Conservation (phyloP, 169 alveolate species). For the Cryptosporidium meleagridis region DNA sequence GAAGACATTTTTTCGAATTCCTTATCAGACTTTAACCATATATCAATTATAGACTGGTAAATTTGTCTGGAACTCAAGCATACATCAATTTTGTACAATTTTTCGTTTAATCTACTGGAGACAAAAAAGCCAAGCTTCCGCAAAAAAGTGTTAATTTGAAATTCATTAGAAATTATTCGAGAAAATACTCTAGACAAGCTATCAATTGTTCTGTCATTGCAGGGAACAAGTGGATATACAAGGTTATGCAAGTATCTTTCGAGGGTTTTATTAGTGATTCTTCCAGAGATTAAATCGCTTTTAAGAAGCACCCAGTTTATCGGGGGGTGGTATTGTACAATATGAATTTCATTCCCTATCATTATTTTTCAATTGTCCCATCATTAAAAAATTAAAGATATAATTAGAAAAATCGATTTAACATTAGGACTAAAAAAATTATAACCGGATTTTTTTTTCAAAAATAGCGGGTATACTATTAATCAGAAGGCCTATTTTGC, state of each 20-base stretch:
- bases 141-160: not conserved
- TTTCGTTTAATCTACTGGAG: slow-evolving; percentile 14
- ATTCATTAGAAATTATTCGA: slow-evolving; percentile 43
- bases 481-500: slow-evolving; percentile 76
- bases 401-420: not conserved
- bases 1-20: not conserved
- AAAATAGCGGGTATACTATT: slow-evolving; percentile 38
- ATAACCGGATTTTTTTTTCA: slow-evolving; percentile 16
- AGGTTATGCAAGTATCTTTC: not conserved
- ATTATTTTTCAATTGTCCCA: not conserved
- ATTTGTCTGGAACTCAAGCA: slow-evolving; percentile 19
- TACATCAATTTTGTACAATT: slow-evolving; percentile 9
- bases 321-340: slow-evolving; percentile 3
- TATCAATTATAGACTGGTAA: slow-evolving; percentile 12
- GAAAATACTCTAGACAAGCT: slow-evolving; percentile 43
- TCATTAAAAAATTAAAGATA: not conserved
- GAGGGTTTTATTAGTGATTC: not conserved
- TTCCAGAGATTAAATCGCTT: not conserved
- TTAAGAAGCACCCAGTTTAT: slow-evolving; percentile 22
- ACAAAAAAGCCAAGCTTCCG: slow-evolving; percentile 10
- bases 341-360: slow-evolving; percentile 8
- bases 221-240: not conserved
- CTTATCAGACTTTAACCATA: not conserved
- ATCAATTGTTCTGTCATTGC: not conserved
- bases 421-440: slow-evolving; percentile 1